phyloP scores from a whole-genome alignment of 257 asterid species.

The Solanum sejunctum region DNA sequence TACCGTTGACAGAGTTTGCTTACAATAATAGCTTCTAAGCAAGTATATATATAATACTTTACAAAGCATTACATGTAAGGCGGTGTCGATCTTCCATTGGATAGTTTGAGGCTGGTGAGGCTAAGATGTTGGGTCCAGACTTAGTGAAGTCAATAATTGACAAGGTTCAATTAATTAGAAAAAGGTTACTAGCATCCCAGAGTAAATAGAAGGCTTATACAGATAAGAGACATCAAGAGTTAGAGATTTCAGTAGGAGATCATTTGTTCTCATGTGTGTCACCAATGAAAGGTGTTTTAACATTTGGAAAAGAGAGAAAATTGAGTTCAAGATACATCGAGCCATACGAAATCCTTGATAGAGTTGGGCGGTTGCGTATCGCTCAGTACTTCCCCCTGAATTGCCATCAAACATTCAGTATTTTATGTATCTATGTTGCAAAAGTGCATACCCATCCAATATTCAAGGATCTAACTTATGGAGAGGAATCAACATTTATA shows the following conservation, averaged over 20 bases:
- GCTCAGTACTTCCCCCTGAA: neutral
- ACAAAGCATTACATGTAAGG: no score
- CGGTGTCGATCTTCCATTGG: neutral
- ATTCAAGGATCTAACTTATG: no score
- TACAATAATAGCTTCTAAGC: neutral
- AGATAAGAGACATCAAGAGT: neutral
- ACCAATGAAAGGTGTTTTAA: neutral
- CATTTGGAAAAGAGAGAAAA: no score
- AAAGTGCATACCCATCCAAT: no score
- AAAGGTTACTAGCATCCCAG: no score
- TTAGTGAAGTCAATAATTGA: neutral
- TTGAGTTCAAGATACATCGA: neutral
- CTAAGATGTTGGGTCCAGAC: neutral
- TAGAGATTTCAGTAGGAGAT: neutral
- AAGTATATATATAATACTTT: no score
- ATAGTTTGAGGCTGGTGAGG: neutral
- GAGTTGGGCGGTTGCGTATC: neutral
- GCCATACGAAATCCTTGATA: neutral
- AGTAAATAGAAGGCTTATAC: no score
- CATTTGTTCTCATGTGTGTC: neutral
- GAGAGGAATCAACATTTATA: no score
- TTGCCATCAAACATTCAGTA: no score
- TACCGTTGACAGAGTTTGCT: neutral
- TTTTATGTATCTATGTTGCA: no score
- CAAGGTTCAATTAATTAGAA: neutral